These are phyloP conservation scores for Cryptosporidium tyzzeri DNA, from an alignment of 169 alveolate genomes.

Conservation along the genomic window DNA sequence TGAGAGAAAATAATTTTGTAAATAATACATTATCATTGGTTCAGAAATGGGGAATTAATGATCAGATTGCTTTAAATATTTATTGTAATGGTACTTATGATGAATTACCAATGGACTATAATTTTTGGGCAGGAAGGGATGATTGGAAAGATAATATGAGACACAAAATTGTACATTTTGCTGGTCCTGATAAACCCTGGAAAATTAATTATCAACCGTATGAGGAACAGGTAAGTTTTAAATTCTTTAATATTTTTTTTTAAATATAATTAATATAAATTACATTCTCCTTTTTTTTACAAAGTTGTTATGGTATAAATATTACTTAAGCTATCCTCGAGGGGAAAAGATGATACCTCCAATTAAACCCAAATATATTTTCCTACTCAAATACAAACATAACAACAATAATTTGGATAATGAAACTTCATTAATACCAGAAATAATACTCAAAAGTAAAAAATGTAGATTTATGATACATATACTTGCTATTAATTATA, in stretches of 20 bases:
- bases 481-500: conserved; percentile 43
- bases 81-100: conserved; percentile 77
- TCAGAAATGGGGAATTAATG: conserved; percentile 76
- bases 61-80: conserved; percentile 68
- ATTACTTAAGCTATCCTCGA: conserved; percentile 22
- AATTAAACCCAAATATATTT: conserved; percentile 27
- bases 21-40: conserved; percentile 50
- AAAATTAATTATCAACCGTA: conserved; percentile 61
- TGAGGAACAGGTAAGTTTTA: conserved; percentile 68
- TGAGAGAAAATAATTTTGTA: conserved; percentile 48
- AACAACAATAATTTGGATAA: background rate
- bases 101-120: conserved; percentile 65
- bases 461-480: conserved; percentile 60
- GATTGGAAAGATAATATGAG: conserved; percentile 14
- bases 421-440: conserved; percentile 22
- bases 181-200: conserved; percentile 75
- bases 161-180: conserved; percentile 70
- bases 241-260: background rate
- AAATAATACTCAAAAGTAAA: background rate
- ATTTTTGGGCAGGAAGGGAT: conserved; percentile 76
- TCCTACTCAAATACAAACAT: conserved; percentile 5
- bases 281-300: background rate
- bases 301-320: conserved; percentile 64
- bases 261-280: background rate
- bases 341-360: conserved; percentile 57